Evolutionary conservation across 1,139 yeast species (phyloP), one percentile per base, ranked within the genome.

Genomic region (Ogataea hybrid): DNA sequence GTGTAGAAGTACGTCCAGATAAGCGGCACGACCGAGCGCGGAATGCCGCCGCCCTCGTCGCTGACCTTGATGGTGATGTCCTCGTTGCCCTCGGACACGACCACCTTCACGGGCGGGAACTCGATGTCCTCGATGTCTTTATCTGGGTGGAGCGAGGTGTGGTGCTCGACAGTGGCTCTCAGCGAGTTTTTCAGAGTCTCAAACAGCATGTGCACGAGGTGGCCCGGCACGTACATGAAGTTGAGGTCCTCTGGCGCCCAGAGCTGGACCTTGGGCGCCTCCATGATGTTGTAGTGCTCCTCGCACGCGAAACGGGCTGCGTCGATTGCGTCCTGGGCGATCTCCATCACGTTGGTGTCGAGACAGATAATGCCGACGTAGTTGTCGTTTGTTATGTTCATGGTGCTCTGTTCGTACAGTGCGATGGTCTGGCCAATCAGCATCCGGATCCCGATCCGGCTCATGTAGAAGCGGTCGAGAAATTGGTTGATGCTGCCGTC

Each of bases 31-130:
- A 86, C 92, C 48, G 88, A 75, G 48, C 96, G 72, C 3, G 96
- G 86, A 47, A 89, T 87, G 22, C 96, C 96, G 30, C 96, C 97
- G 36, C 96, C 97, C 67, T 88, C 96, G 61, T 88, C 97, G 32
- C 92, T 82, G 46, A 88, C 82, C 62, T 89, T 89, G 54, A 88
- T 84, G n/a, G 96, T 89, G 50, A 89, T 87, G 60, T 89, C 96
- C 59, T 88, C 96, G 32, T 80, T 77, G 10, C 97, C 97, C 61
- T 87, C 88, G n/a, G 90, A 86, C 20, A 88, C 89, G 46, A 89
- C 85, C 20, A 89, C 84, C 63, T 87, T 87, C 32, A 89, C 83
- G 2, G 95, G 85, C 0, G 96, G 96, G 61, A 79, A 87, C 44
- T 73, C 70, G 50, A 86, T 74, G 54, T 81, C 87, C 47, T 83